Evolutionary conservation across 805 yeast species (phyloP).

Genomic region (Hanseniaspora lachancei): DNA sequence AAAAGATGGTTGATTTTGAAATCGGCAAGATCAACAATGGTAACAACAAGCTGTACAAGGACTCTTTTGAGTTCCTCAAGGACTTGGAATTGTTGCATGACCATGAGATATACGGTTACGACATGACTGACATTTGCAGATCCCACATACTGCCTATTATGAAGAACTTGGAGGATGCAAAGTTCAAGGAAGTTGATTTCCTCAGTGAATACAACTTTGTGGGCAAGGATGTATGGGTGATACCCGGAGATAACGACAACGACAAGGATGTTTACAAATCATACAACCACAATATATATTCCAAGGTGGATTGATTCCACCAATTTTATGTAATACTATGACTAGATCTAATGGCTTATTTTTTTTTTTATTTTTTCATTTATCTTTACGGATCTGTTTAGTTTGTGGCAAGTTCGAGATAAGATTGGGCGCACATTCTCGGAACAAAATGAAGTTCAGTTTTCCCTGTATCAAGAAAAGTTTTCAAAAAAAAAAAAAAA

Average conservation of each 20-base stretch:
- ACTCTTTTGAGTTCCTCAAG: conserved; percentile 4
- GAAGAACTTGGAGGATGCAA: background rate
- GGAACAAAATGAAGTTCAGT: too few relatives aligned
- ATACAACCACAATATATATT: background rate
- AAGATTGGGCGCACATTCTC: too few relatives aligned
- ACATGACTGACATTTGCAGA: conserved; percentile 8
- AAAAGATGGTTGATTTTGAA: background rate
- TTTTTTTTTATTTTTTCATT: too few relatives aligned
- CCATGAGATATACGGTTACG: conserved; percentile 1
- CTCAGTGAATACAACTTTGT: background rate
- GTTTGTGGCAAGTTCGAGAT: too few relatives aligned
- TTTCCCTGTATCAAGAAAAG: too few relatives aligned
- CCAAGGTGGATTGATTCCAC: background rate
- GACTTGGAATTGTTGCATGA: background rate
- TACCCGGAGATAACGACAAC: background rate
- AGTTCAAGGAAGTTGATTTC: conserved; percentile 3
- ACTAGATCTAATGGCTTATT: too few relatives aligned
- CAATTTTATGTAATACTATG: too few relatives aligned
- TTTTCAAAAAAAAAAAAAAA: too few relatives aligned
- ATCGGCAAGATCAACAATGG: background rate
- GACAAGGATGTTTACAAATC: background rate
- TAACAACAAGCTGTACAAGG: conserved; percentile 7
- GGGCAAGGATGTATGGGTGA: conserved; percentile 8
- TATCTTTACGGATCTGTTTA: too few relatives aligned
- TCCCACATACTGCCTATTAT: background rate